These are phyloP conservation scores for Lizonia empirigonia DNA, from an alignment of 2,329 filamentous ascomycete genomes.

Conservation along the genomic window DNA sequence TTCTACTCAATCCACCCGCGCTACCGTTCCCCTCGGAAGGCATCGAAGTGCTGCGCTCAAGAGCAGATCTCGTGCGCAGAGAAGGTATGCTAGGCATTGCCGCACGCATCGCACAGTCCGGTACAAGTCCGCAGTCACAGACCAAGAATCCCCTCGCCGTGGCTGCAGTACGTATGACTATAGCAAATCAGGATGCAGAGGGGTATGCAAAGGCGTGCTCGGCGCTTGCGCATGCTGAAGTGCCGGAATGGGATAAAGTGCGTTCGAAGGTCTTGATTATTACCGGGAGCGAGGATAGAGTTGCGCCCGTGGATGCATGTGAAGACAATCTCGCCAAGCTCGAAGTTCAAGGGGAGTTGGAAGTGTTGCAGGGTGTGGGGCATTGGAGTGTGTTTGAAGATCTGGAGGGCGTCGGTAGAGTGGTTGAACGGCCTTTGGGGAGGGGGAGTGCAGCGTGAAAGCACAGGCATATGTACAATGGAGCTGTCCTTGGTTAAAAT, in stretches of 20 bases:
- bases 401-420: slow-evolving; percentile 41
- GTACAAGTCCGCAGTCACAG: slow-evolving; percentile 49
- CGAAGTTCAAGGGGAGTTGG: slow-evolving; percentile 30
- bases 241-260: slow-evolving; percentile 41
- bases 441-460: not conserved
- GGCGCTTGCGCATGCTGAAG: slow-evolving; percentile 53
- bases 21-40: slow-evolving; percentile 52
- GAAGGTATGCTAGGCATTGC: slow-evolving; percentile 55
- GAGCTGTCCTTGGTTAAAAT: no score
- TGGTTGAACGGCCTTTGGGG: slow-evolving; percentile 25
- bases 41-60: slow-evolving; percentile 36
- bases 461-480: not conserved
- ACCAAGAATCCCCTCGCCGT: slow-evolving; percentile 49
- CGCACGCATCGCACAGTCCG: slow-evolving; percentile 45
- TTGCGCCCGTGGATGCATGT: slow-evolving; percentile 47
- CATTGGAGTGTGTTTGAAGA: slow-evolving; percentile 61
- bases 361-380: slow-evolving; percentile 51
- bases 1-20: slow-evolving; percentile 57
- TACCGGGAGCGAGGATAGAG: slow-evolving; percentile 55
- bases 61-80: slow-evolving; percentile 51
- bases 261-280: slow-evolving; percentile 46
- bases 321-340: slow-evolving; percentile 42
- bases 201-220: slow-evolving; percentile 61
- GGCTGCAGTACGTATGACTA: slow-evolving; percentile 51
- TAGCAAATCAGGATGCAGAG: slow-evolving; percentile 58